phyloP scores from a whole-genome alignment of 2,329 filamentous ascomycete species.

The Ampelomyces quisqualis region DNA sequence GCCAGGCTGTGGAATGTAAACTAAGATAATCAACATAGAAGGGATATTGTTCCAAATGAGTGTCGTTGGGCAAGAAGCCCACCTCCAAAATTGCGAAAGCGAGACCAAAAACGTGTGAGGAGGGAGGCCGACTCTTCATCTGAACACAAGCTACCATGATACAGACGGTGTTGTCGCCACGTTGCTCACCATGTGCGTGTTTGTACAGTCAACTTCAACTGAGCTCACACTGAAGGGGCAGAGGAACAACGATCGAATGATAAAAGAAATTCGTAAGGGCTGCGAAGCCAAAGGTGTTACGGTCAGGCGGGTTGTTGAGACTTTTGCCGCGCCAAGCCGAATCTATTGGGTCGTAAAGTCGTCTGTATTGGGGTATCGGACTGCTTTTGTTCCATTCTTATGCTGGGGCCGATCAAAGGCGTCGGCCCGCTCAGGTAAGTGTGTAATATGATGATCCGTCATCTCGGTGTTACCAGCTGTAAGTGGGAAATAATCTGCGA shows the following conservation, averaged over 20 bases:
- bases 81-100: neutral
- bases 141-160: constrained; percentile 1
- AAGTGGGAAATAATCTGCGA: constrained; percentile 22
- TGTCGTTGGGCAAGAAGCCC: neutral
- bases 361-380: constrained; percentile 41
- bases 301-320: constrained; percentile 6
- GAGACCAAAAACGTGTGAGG: neutral
- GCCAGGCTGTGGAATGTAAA: neutral
- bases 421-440: constrained; percentile 15
- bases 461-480: constrained; percentile 18
- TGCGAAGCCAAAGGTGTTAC: constrained; percentile 18
- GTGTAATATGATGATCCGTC: constrained; percentile 23
- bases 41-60: neutral
- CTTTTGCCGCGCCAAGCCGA: constrained; percentile 15
- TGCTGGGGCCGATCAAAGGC: constrained; percentile 13
- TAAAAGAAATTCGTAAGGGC: constrained; percentile 30
- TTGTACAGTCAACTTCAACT: neutral
- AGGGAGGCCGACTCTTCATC: neutral
- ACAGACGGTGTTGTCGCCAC: neutral
- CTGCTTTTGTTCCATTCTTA: constrained; percentile 27
- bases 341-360: constrained; percentile 43
- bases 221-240: too few relatives aligned
- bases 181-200: neutral
- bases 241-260: neutral
- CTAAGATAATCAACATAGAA: constrained; percentile 2